These are phyloP conservation scores for Phialocephala sp. DNA, from an alignment of 2,329 filamentous ascomycete species.

Conservation along the genomic window DNA sequence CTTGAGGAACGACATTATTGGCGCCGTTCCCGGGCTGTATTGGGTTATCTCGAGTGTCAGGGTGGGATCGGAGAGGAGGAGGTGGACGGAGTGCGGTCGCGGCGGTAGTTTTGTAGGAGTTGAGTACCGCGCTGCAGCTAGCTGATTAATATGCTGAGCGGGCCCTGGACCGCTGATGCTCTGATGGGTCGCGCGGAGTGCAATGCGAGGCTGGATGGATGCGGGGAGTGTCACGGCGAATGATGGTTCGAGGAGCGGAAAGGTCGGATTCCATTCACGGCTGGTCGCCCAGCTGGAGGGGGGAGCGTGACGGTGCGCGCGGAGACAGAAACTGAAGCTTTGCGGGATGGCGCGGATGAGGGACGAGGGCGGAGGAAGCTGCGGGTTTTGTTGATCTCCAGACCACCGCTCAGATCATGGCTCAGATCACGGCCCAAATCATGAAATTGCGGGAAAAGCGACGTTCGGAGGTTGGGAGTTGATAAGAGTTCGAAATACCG, in stretches of 20 bases:
- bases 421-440: no score
- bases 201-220: neutral
- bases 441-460: neutral
- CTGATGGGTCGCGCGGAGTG: neutral
- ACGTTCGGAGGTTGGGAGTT: neutral
- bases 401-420: neutral
- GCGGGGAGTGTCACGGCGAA: neutral
- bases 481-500: neutral
- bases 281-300: neutral
- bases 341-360: neutral
- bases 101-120: neutral
- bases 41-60: no score
- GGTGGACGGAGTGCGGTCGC: neutral
- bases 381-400: slow-evolving; percentile 6
- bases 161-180: neutral
- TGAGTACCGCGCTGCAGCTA: slow-evolving; percentile 1
- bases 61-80: neutral
- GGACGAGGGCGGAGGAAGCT: neutral
- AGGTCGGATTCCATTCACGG: slow-evolving; percentile 5
- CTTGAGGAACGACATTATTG: slow-evolving; percentile 41
- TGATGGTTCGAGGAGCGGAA: slow-evolving; percentile 1
- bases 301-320: neutral
- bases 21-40: neutral
- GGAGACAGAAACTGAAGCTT: neutral
- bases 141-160: neutral